Evolutionary conservation across 2,329 filamentous ascomycete species (phyloP), one percentile per base, ranked within the genome.

Genomic region (Grosmannia huntii): DNA sequence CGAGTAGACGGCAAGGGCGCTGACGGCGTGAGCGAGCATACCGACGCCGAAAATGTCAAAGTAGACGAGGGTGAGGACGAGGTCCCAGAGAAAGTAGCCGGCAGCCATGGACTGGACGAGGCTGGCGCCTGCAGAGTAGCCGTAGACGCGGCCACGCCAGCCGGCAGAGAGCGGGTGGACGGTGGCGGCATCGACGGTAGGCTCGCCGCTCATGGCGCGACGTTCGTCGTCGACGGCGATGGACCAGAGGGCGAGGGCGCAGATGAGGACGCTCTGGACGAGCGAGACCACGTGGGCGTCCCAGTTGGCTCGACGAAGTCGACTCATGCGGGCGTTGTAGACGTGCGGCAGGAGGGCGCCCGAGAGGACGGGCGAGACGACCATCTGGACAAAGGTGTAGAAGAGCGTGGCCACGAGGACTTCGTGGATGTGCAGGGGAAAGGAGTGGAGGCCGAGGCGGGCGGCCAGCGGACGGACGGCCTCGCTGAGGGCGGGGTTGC

Each of bases 281-380:
- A 94, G 79, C n/a, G 87, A 90, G 36, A 94, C 89, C 58, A 92
- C 84, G 68, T 92, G 89, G 27, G 90, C 85, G 69, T 95, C 84
- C 89, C 89, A 94, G 76, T 87, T 94, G 62, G 90, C 76, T 67
- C 79, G 80, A 59, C 86, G 88, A 58, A 80, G 77, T 28, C 75
- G 72, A 54, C 83, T 80, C 64, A 89, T 77, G 53, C 72, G 71
- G 36, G 75, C 69, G 72, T 94, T 69, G 72, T 94, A 94, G 64
- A 80, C 76, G 52, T 75, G 65, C 3, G 86, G 82, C 62, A 86
- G 83, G 60, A 90, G 69, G 59, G 74, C 67, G 52, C 72, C 75
- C 38, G 87, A 90, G 41, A 91, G 57, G 48, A 76, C 66, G 7
- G 89, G 89, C 56, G 89, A 86, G 62, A 90, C 66, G 61, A 83